A percentile compares a stretch with the other conserved stretches of the same genome.
Evolutionary conservation across 164 flowering plant genomes (phyloP).

Genomic region (Hamamelis virginiana): DNA sequence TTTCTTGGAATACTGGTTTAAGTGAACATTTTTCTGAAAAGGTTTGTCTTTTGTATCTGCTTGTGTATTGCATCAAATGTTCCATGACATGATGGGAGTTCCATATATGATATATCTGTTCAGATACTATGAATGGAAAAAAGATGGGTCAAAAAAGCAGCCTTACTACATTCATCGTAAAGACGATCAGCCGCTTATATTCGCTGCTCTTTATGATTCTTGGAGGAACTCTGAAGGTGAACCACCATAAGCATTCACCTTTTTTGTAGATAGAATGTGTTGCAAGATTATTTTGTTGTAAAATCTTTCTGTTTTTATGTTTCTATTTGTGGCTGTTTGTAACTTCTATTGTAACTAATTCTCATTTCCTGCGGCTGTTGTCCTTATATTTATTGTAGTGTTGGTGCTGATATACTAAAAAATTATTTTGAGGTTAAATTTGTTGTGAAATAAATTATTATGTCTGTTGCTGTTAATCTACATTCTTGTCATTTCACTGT

Average conservation of each 20-base stretch:
- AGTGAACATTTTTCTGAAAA: too few relatives aligned
- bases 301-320: too few relatives aligned
- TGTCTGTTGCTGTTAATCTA: background rate
- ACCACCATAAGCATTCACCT: background rate
- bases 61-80: background rate
- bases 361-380: background rate
- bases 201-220: conserved; percentile 92
- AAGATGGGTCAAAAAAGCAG: conserved; percentile 85
- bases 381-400: background rate
- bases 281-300: background rate
- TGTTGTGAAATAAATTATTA: background rate
- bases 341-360: background rate
- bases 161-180: conserved; percentile 88
- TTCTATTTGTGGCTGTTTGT: background rate
- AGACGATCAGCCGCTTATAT: conserved; percentile 75
- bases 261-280: conserved; percentile 1
- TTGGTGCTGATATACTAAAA: background rate
- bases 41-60: background rate
- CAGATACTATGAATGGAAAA: conserved; percentile 96
- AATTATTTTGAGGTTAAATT: background rate
- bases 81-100: background rate
- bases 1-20: too few relatives aligned
- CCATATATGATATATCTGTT: background rate
- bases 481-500: background rate
- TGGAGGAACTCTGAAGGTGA: conserved; percentile 82